These are phyloP conservation scores for peach (Prunus persica) DNA, from an alignment of 306 rosid species.

Conservation along the genomic window DNA sequence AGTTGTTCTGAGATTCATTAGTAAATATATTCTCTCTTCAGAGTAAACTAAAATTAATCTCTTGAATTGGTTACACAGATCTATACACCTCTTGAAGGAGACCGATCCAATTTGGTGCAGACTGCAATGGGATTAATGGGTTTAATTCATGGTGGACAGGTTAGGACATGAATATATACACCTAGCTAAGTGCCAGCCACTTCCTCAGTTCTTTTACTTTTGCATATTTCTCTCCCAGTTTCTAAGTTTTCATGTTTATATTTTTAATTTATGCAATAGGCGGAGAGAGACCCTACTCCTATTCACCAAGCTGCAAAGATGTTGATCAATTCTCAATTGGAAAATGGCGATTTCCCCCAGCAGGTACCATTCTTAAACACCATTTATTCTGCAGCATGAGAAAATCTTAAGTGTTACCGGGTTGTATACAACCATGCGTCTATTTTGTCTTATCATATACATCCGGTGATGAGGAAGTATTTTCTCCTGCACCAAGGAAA, in stretches of 20 bases:
- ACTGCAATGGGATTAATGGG: constrained; percentile 38
- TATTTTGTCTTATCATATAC: too few species aligned
- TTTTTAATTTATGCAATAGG: constrained; percentile 4
- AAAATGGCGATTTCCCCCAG: constrained; percentile 43
- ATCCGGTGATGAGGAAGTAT: too few species aligned
- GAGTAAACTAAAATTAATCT: too few species aligned
- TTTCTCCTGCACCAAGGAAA: too few species aligned
- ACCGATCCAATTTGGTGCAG: constrained; percentile 35
- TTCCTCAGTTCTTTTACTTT: neutral
- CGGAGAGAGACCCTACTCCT: constrained; percentile 37
- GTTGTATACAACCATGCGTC: too few species aligned
- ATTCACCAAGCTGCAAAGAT: constrained; percentile 38
- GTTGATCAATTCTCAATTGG: constrained; percentile 37
- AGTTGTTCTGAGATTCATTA: too few species aligned
- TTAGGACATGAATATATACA: neutral
- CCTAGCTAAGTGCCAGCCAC: neutral
- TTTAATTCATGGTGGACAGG: constrained; percentile 34
- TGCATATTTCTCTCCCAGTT: neutral
- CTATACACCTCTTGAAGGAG: constrained; percentile 32
- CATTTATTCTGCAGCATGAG: neutral
- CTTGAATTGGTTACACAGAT: neutral
- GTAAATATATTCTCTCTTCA: too few species aligned
- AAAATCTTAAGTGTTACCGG: too few species aligned
- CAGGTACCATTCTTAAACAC: constrained; percentile 31
- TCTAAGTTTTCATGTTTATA: neutral